Base-by-base conservation (phyloP, 441 rosid species). In the Capsella rubella region DNA sequence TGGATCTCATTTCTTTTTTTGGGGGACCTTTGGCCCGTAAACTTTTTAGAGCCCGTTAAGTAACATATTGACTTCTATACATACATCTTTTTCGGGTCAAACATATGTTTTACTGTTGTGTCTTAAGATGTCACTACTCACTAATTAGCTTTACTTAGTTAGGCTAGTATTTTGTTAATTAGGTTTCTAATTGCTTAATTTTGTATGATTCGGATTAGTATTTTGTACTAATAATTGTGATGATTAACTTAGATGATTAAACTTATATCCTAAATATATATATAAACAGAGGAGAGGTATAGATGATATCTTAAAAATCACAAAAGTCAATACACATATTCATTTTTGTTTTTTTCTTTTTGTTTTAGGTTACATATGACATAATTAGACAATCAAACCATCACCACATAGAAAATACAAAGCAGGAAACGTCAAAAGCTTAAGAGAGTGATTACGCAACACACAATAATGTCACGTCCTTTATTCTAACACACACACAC, bases 1-100 rank as follows among this genome's bases (percentile, higher is more conserved):
- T 42, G 7, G 81, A 71, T 64, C 51, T 84, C 95, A 89, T 89
- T 31, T 67, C 58, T 83, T 2, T 55, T 2, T 60, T 1, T 4
- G 6, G 13, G 16, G 16, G 39, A 1, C 25, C 40, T 45, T 35
- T 50, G 78, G 78, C 45, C 74, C 71, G 64, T 67, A 12, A 56
- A 12, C 16, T 14, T 45, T 45, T 9, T 47, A 16, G 3, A 16
- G 52, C 52, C 52, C 52, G 25, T 7, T 8, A 47, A 46, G 18
- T 13, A 18, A 21, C 15, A 37, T 37, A 21, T 21, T 21, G 25
- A 21, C 25, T 21, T 21, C 0, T 21, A 21, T 21, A 21, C 25
- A 21, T 21, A 21, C 25, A 21, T 21, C 25, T 21, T 21, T 21
- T 21, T 21, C 25, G 25, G 25, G 25, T 21, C 25, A 21, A 21